Evolutionary conservation across 2,329 filamentous ascomycete species (phyloP).

Genomic region (Aspergillus sp.): DNA sequence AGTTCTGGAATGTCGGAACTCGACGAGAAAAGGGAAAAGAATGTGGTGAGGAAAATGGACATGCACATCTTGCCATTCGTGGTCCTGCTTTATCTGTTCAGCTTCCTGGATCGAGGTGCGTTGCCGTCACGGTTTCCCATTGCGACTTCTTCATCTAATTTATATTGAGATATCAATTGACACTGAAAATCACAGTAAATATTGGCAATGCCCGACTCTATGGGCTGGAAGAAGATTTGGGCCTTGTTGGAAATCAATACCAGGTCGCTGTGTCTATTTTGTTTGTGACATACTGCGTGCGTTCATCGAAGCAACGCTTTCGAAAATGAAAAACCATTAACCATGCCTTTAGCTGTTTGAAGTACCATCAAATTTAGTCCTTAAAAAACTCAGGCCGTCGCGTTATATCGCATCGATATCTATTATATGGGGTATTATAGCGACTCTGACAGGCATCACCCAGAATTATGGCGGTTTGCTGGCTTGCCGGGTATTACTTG

Average conservation of each 20-base stretch:
- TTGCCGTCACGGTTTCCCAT: not conserved
- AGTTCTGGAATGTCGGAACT: slow-evolving; percentile 14
- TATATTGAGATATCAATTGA: slow-evolving; percentile 2
- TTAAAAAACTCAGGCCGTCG: slow-evolving; percentile 59
- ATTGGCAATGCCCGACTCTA: slow-evolving; percentile 68
- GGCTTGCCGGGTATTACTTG: slow-evolving; percentile 63
- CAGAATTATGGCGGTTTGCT: slow-evolving; percentile 61
- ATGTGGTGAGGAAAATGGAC: slow-evolving; percentile 37
- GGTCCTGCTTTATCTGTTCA: slow-evolving; percentile 60
- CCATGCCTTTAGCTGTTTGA: slow-evolving; percentile 45
- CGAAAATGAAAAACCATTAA: slow-evolving; percentile 6
- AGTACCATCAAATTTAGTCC: slow-evolving; percentile 60
- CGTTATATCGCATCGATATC: slow-evolving; percentile 54
- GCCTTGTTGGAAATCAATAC: slow-evolving; percentile 60
- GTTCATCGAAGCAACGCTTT: slow-evolving; percentile 6
- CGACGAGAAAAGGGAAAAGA: slow-evolving; percentile 23
- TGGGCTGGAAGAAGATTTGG: slow-evolving; percentile 58
- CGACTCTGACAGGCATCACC: slow-evolving; percentile 57
- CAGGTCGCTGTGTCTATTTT: slow-evolving; percentile 64
- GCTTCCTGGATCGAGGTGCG: slow-evolving; percentile 62
- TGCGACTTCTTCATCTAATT: not conserved
- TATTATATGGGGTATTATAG: slow-evolving; percentile 53
- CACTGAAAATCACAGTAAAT: slow-evolving; percentile 48
- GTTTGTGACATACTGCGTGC: slow-evolving; percentile 60
- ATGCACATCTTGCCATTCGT: slow-evolving; percentile 37